Evolutionary conservation across 2,329 filamentous ascomycete genomes (phyloP), one percentile per base, ranked within the genome.

Genomic region (Scytalidium lignicola): DNA sequence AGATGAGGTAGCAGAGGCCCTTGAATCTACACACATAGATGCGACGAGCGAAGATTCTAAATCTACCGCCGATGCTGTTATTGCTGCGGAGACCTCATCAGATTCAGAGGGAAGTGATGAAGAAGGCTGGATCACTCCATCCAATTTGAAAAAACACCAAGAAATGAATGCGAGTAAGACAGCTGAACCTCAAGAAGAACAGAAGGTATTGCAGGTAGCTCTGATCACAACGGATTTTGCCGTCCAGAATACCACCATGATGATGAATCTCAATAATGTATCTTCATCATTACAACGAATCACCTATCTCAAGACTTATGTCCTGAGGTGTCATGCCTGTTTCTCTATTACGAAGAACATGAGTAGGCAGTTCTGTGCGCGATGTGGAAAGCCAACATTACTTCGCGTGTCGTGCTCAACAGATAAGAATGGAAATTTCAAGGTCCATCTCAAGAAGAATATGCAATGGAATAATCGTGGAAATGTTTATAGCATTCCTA

Each of bases 401-500:
- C 90, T 86, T 7, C 83, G 92, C 54, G 87, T 91, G 0, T 86
- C 86, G 20, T 96, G 91, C 76, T 87, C 86, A 22, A 96, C 90
- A 3, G 85, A 91, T 61, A 74, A 82, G 21, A 79, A 83, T 45
- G 93, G 93, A 46, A 82, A 85, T 59, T 95, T 96, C 72, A 83
- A 79, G 51, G 70, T 99, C 51, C 88, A 96, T 65, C 74, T 99
- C 51, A 95, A 95, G 75, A 85, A 84, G 69, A 96, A 96, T 68
- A 96, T 93, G 75, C 90, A 96, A 70, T 96, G 86, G 85, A 97
- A 96, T 70, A 95, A 86, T 58, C 80, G 91, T 20, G 93, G 93
- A 46, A 93, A 96, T 67, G 82, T 89, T 32, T 99, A 86, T 74
- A 95, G 90, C 66, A 83, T 99, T 41, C 93, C 93, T 1, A 97